Evolutionary conservation across 768 basidiomycete species (phyloP).

Genomic region (Strobilomyces dryophilus): DNA sequence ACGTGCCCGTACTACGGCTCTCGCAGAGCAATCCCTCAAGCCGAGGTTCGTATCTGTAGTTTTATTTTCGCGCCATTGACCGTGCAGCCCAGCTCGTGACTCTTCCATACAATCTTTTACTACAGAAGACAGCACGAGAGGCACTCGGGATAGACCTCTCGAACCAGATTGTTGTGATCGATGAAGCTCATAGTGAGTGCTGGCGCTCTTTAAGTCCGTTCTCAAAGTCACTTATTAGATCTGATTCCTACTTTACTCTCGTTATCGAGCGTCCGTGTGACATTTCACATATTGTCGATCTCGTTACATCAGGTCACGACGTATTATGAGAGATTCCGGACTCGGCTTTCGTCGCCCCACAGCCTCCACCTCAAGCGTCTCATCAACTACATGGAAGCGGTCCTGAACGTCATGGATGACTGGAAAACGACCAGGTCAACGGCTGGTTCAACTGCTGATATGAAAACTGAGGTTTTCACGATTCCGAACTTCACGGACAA

Average conservation of each 20-base stretch:
- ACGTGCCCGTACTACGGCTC: constrained; percentile 95
- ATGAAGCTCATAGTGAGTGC: constrained; percentile 91
- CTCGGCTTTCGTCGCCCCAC: constrained; percentile 69
- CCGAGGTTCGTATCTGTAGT: constrained; percentile 54
- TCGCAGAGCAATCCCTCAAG: constrained; percentile 81
- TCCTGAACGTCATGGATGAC: constrained; percentile 54
- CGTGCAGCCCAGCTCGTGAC: constrained; percentile 63
- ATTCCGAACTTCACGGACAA: constrained; percentile 59
- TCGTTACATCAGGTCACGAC: constrained; percentile 72
- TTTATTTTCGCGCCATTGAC: neutral
- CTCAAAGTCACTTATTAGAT: constrained; percentile 45
- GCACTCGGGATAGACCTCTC: constrained; percentile 82
- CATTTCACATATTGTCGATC: constrained; percentile 48
- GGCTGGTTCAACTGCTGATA: constrained; percentile 6
- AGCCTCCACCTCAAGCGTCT: constrained; percentile 78
- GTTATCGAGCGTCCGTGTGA: constrained; percentile 69
- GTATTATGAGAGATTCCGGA: constrained; percentile 76
- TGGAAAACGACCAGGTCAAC: constrained; percentile 39
- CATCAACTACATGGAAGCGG: constrained; percentile 63
- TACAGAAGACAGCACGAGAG: constrained; percentile 80
- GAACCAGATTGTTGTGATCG: constrained; percentile 84
- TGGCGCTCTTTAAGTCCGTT: constrained; percentile 1
- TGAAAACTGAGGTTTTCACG: constrained; percentile 58
- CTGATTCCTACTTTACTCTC: constrained; percentile 87
- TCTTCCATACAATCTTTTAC: constrained; percentile 88